Evolutionary conservation across 345 rosid genomes (phyloP), one percentile per base, ranked within the genome.

Genomic region (Ceriops zippeliana): DNA sequence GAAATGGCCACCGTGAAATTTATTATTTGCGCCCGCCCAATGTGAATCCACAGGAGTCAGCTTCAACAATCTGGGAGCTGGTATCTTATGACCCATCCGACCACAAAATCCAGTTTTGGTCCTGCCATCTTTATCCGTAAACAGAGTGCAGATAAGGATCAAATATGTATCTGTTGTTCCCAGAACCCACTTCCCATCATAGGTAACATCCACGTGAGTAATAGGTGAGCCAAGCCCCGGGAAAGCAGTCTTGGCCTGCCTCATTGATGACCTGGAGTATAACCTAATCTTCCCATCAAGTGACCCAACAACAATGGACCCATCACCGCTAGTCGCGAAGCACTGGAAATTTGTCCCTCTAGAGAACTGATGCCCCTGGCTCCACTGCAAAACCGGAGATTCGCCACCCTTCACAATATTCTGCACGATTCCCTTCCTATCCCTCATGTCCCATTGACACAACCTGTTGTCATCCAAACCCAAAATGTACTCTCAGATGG

Each of bases 361-460:
- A 0, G 98, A 86, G 74, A 91, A 93, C 78, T 91, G 98, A 74
- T 91, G 97, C 66, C 98, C 97, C 71, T 89, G 97, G 64, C 84
- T 81, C 96, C 97, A 93, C 57, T 88, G 78, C 85, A 93, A 81
- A 68, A 89, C 87, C 1, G 97, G 95, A 0, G 97, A 87, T 9
- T 61, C 83, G 6, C 65, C 67, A n/a, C 84, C 72, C 31, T 58
- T 76, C 2, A 74, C 86, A 19, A 89, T 82, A 69, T 86, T 78
- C 88, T 87, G 97, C 64, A 91, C 97, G 21, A 89, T 82, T 56
- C 98, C 98, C 37, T 84, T 74, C 79, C 69, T 82, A 63, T 91
- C 98, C 76, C 98, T 85, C 96, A 86, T 89, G 80, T 93, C 98
- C 98, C 98, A 93, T 52, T 89, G 98, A 71, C 97, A 93, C 76